Evolutionary conservation across 306 rosid species (phyloP).

Genomic region (Cicer chorassanicum): DNA sequence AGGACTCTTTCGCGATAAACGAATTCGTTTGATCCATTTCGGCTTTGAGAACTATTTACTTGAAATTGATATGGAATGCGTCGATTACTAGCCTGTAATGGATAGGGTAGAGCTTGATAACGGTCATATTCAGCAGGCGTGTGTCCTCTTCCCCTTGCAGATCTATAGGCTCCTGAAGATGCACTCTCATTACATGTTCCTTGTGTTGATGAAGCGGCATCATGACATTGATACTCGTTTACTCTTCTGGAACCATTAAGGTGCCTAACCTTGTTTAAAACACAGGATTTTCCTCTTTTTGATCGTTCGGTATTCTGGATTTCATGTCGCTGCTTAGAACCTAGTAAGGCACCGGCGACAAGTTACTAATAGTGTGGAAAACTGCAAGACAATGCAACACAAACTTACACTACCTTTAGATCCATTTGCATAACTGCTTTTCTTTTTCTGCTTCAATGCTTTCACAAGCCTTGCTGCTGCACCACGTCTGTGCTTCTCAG

Average conservation of each 20-base stretch:
- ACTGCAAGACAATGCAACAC: constrained; percentile 20
- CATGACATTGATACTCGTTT: constrained; percentile 38
- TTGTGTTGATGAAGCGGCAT: constrained; percentile 39
- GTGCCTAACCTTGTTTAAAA: constrained; percentile 43
- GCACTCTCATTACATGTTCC: constrained; percentile 46
- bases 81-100: constrained; percentile 35
- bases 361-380: constrained; percentile 33
- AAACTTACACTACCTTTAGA: constrained; percentile 46
- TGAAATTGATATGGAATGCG: constrained; percentile 42
- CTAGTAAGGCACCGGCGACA: constrained; percentile 42
- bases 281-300: constrained; percentile 44
- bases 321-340: constrained; percentile 48
- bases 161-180: constrained; percentile 41
- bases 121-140: constrained; percentile 32
- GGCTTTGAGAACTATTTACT: constrained; percentile 40
- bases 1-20: constrained; percentile 39
- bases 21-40: constrained; percentile 40
- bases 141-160: constrained; percentile 39
- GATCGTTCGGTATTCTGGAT: constrained; percentile 44
- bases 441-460: constrained; percentile 54
- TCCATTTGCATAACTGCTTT: constrained; percentile 47
- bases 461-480: constrained; percentile 68
- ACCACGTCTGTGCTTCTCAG: constrained; percentile 81
- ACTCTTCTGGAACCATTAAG: constrained; percentile 41
- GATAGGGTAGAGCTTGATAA: constrained; percentile 45